A percentile compares a stretch with the other conserved stretches of the same genome.
Conservation (phyloP, 1,139 yeast species). For the Blastobotrys proliferans region DNA sequence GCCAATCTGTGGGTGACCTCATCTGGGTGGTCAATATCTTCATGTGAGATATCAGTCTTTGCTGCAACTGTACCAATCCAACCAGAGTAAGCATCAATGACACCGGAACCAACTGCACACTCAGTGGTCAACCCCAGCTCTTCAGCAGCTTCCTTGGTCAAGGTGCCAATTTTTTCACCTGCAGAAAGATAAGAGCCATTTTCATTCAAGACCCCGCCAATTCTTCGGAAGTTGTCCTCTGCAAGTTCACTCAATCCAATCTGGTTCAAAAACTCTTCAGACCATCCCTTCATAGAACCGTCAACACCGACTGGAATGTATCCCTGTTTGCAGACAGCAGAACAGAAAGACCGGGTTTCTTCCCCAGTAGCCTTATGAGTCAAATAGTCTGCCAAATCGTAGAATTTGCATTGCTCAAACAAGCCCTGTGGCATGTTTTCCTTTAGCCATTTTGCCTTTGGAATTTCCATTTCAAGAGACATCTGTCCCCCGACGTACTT, state of each 20-base stretch:
- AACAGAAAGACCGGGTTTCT: conserved; percentile 82
- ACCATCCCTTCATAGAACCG: conserved; percentile 85
- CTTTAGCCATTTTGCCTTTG: conserved; percentile 95
- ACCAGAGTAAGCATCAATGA: conserved; percentile 97
- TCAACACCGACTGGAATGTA: conserved; percentile 90
- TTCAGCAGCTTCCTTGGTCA: conserved; percentile 64
- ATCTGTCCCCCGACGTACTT: conserved; percentile 95
- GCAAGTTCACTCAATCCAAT: conserved; percentile 74
- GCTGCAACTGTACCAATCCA: conserved; percentile 99
- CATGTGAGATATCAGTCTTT: conserved; percentile 40
- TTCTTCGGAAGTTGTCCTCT: conserved; percentile 66
- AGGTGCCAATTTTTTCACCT: conserved; percentile 79
- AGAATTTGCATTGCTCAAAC: conserved; percentile 71
- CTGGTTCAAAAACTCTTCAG: conserved; percentile 61
- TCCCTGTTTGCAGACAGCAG: conserved; percentile 94
- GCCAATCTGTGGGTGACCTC: conserved; percentile 80
- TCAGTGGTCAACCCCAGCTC: conserved; percentile 76
- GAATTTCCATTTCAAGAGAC: conserved; percentile 98
- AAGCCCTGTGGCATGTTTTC: conserved; percentile 68
- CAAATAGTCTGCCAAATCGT: conserved; percentile 85
- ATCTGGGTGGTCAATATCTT: conserved; percentile 40
- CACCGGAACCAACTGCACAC: conserved; percentile 90
- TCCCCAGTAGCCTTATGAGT: conserved; percentile 87
- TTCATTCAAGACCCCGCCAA: conserved; percentile 77
- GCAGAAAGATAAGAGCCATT: conserved; percentile 77